These are phyloP conservation scores for Cutaneotrichosporon sp. DNA, from an alignment of 1,284 basidiomycete genomes.

Conservation along the genomic window DNA sequence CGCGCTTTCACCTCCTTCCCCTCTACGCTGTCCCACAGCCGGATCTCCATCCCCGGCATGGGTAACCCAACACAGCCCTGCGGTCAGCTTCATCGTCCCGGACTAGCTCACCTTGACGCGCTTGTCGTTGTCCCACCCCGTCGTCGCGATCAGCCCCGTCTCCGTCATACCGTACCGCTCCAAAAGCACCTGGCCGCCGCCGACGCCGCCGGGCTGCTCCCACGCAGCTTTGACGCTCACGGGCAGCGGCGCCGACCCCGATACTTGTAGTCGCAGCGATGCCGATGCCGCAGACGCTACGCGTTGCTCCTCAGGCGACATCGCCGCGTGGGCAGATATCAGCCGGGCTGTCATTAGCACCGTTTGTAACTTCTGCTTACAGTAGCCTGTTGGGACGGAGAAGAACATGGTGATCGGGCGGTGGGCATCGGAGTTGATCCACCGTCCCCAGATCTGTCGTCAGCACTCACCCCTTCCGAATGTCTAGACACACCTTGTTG, in stretches of 20 bases:
- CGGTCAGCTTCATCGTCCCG: neutral
- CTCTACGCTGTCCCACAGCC: slow-evolving; percentile 32
- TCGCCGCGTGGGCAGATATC: slow-evolving; percentile 21
- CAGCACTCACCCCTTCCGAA: neutral
- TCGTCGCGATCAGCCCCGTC: slow-evolving; percentile 41
- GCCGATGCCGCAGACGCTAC: slow-evolving; percentile 30
- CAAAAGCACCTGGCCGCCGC: slow-evolving; percentile 38
- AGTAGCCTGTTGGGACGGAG: slow-evolving; percentile 34
- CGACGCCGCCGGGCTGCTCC: slow-evolving; percentile 30
- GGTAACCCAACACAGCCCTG: slow-evolving; percentile 41
- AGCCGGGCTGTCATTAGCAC: slow-evolving; percentile 20
- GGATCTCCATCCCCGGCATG: slow-evolving; percentile 32
- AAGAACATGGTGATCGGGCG: slow-evolving; percentile 35
- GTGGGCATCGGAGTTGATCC: slow-evolving; percentile 27
- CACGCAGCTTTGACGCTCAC: slow-evolving; percentile 37
- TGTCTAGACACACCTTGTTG: slow-evolving; percentile 20
- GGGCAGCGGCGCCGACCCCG: slow-evolving; percentile 42
- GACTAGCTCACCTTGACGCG: slow-evolving; percentile 32
- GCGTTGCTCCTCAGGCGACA: slow-evolving; percentile 20
- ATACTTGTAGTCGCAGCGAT: slow-evolving; percentile 38
- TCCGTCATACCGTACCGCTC: slow-evolving; percentile 47
- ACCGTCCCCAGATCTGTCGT: slow-evolving; percentile 28
- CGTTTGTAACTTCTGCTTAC: slow-evolving; percentile 9
- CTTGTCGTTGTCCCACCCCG: slow-evolving; percentile 35
- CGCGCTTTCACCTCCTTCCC: slow-evolving; percentile 11